phyloP scores from a whole-genome alignment of 208 protist genomes.

The Crithidia expoeki region DNA sequence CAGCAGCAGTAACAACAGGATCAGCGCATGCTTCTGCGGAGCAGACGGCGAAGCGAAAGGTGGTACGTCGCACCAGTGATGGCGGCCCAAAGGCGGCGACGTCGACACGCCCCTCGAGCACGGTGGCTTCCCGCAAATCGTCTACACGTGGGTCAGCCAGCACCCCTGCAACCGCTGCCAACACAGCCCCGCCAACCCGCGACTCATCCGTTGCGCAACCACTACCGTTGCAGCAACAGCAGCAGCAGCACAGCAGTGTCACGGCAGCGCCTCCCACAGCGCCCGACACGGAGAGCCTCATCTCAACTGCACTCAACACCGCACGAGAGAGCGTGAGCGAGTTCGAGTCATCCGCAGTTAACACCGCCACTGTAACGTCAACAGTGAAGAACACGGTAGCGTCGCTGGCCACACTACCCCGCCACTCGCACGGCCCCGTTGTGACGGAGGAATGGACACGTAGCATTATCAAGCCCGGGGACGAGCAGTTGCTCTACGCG shows the following conservation, averaged over 20 bases:
- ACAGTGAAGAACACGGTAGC: neutral
- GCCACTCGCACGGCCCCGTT: conserved; percentile 39
- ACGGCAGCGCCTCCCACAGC: neutral
- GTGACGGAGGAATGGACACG: conserved; percentile 82
- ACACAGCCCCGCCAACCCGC: conserved; percentile 10
- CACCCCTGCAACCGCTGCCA: conserved; percentile 3
- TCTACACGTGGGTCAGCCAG: conserved; percentile 13
- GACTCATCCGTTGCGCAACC: conserved; percentile 17
- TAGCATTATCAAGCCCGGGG: conserved; percentile 70
- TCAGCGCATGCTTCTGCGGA: neutral
- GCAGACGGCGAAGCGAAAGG: conserved; percentile 6
- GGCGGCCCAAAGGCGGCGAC: neutral
- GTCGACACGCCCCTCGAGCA: neutral
- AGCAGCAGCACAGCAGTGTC: neutral
- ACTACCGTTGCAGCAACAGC: neutral
- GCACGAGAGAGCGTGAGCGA: conserved; percentile 11
- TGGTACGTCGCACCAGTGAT: conserved; percentile 14
- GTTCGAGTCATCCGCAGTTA: neutral
- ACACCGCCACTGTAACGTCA: neutral
- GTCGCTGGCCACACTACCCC: neutral
- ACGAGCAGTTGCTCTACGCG: conserved; percentile 77
- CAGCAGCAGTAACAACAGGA: conserved; percentile 6
- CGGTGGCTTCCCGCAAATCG: conserved; percentile 3
- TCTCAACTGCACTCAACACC: conserved; percentile 16
- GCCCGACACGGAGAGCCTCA: conserved; percentile 3